Evolutionary conservation across 768 basidiomycete species (phyloP), one percentile per base, ranked within the genome.

Genomic region (Steccherinum ochraceum): DNA sequence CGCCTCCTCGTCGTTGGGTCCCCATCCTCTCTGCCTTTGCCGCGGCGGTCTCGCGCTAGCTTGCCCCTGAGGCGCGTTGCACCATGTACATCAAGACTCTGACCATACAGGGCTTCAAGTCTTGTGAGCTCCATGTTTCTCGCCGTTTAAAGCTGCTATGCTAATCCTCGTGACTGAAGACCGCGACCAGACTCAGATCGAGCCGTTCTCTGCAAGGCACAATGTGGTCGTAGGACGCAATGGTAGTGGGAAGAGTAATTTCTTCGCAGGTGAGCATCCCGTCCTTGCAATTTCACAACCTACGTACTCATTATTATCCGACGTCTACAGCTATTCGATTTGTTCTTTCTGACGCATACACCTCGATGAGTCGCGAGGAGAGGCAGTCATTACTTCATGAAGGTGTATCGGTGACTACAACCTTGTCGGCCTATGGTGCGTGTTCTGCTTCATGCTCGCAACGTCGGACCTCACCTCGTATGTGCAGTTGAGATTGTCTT

Each of bases 181-280:
- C 64, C 80, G 87, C 54, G 89, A 92, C 72, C 88, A 92, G 63
- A 91, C 86, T 0, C 85, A 89, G 59, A 91, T 96, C 52, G 94
- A 97, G 58, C 94, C 94, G 0, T 99, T 99, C 70, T 90, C 86
- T 19, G 83, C 93, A 0, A 83, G 77, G 45, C 93, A 96, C 64
- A 98, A 98, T 69, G 93, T 98, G 11, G 93, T 98, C 7, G 94
- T 98, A 5, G 95, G 96, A 12, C 73, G 96, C 40, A 98, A 99
- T 78, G 96, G 96, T 12, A 92, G 89, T 4, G 96, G 96, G 46
- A 99, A 99, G 75, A 93, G 90, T 62, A 99, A 98, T 67, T 98
- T 99, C 77, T 99, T 99, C 68, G 85, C 90, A 30, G 93, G 91
- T 88, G 47, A 56, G 84, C 64, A 23, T 5, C 23, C 5, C 3